A percentile compares a stretch with the other conserved stretches of the same genome.
Evolutionary conservation across 805 yeast species (phyloP).

Genomic region (Ogataea polymorpha): DNA sequence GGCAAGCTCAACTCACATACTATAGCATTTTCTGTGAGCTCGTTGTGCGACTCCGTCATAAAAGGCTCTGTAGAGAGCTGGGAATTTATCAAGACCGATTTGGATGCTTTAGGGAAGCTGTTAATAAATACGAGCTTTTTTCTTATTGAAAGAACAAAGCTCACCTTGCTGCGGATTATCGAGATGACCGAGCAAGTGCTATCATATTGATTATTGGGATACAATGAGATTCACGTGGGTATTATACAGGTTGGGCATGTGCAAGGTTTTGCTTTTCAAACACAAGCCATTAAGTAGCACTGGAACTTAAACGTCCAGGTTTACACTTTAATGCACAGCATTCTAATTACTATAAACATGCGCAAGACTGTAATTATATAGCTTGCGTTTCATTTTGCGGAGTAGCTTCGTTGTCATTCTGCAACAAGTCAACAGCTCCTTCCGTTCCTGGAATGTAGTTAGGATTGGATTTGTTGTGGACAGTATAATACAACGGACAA

Average conservation of each 20-base stretch:
- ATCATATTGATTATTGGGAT: not conserved
- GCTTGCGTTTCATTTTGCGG: not conserved
- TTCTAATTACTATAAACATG: not conserved
- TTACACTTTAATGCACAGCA: not conserved
- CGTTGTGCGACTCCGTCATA: constrained; percentile 5
- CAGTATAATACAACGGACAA: constrained; percentile 77
- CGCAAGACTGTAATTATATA: not conserved
- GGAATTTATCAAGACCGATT: constrained; percentile 8
- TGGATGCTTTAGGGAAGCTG: constrained; percentile 13
- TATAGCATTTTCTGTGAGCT: constrained; percentile 3
- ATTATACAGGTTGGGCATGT: constrained; percentile 8
- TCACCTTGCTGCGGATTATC: constrained; percentile 19
- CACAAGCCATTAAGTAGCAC: not conserved
- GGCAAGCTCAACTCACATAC: not conserved
- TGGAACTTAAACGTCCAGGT: not conserved
- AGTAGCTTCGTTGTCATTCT: constrained; percentile 3
- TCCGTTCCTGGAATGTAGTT: constrained; percentile 34
- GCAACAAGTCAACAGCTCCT: constrained; percentile 21
- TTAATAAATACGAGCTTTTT: constrained; percentile 14
- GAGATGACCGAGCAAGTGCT: constrained; percentile 9
- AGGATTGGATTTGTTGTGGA: constrained; percentile 35
- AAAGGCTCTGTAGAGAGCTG: constrained; percentile 9
- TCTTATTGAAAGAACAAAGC: constrained; percentile 20
- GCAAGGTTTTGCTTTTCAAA: constrained; percentile 1
- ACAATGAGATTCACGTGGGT: constrained; percentile 3